phyloP scores from a whole-genome alignment of 192 early-diverging fungal genomes.

The Entomortierella beljakovae region DNA sequence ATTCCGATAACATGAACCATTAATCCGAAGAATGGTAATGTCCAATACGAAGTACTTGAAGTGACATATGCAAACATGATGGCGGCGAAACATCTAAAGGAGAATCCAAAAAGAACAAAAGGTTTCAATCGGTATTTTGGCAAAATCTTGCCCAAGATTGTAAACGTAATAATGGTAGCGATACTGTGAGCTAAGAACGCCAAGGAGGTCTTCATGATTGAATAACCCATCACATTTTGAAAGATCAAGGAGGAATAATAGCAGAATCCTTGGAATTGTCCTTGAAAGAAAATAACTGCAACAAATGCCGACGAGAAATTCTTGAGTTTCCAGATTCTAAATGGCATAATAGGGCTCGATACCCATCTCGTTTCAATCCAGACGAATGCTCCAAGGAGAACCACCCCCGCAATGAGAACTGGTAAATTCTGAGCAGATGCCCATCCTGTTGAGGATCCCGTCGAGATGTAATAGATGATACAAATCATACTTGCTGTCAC shows the following conservation, averaged over 20 bases:
- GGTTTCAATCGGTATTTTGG: conserved; percentile 40
- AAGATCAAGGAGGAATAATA: conserved; percentile 61
- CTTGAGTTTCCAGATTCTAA: conserved; percentile 56
- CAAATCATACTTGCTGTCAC: conserved; percentile 44
- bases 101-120: conserved; percentile 32
- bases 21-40: conserved; percentile 41
- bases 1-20: conserved; percentile 43
- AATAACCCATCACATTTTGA: conserved; percentile 57
- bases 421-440: conserved; percentile 41
- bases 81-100: conserved; percentile 19
- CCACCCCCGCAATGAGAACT: conserved; percentile 42
- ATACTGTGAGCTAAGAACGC: conserved; percentile 57
- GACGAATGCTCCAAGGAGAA: conserved; percentile 52
- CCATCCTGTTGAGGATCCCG: conserved; percentile 42
- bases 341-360: conserved; percentile 55
- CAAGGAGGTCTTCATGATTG: conserved; percentile 53
- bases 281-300: conserved; percentile 52
- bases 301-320: conserved; percentile 61
- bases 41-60: conserved; percentile 35
- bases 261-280: conserved; percentile 52
- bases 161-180: conserved; percentile 39
- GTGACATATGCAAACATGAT: conserved; percentile 43
- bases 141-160: conserved; percentile 51
- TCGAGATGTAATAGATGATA: conserved; percentile 53
- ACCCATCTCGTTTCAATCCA: conserved; percentile 45